A percentile compares a stretch with the other conserved stretches of the same genome.
phyloP scores from a whole-genome alignment of 306 rosid genomes.

The Acacia confusa region DNA sequence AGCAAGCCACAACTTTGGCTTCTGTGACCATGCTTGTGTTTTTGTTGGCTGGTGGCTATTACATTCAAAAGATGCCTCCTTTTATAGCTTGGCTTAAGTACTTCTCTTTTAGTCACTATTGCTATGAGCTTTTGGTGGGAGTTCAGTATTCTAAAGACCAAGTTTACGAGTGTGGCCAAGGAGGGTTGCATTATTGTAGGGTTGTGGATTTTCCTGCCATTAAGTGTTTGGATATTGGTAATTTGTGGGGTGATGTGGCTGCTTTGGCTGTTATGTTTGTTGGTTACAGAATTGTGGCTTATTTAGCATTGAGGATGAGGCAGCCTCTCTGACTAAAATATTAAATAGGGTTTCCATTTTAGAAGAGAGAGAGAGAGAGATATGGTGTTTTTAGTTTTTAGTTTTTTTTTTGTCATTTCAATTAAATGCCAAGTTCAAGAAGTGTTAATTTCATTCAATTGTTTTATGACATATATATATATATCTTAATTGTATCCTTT shows the following conservation, averaged over 20 bases:
- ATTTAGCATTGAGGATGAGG: constrained; percentile 51
- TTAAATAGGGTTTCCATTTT: background rate
- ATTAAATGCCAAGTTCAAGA: background rate
- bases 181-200: constrained; percentile 31
- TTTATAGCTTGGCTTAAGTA: constrained; percentile 80
- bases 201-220: constrained; percentile 50
- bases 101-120: constrained; percentile 56
- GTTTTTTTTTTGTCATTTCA: background rate
- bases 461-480: background rate
- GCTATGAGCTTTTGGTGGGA: constrained; percentile 60
- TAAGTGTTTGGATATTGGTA: constrained; percentile 40
- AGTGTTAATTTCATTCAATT: constrained; percentile 27
- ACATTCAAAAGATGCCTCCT: constrained; percentile 61
- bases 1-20: constrained; percentile 65
- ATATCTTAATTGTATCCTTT: background rate
- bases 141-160: constrained; percentile 54
- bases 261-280: constrained; percentile 56
- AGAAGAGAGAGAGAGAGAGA: background rate
- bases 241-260: constrained; percentile 50
- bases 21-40: constrained; percentile 70
- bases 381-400: background rate
- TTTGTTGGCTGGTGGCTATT: constrained; percentile 70
- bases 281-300: constrained; percentile 58
- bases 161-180: constrained; percentile 40
- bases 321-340: constrained; percentile 41